These are phyloP conservation scores for Fragaria nilgerrensis DNA, from an alignment of 306 rosid genomes.

Conservation along the genomic window DNA sequence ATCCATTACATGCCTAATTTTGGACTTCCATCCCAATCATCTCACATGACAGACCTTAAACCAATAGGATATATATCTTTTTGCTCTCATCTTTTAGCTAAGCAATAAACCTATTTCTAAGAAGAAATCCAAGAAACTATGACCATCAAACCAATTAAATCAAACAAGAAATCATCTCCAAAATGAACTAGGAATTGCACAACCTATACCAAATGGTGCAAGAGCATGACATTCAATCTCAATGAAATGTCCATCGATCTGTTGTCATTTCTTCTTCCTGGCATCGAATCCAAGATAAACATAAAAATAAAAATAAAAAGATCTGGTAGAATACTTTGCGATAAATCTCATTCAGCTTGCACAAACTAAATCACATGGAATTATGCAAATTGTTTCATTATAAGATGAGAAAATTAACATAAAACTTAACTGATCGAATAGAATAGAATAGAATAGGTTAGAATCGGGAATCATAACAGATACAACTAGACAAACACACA, in stretches of 20 bases:
- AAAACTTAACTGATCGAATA: not conserved
- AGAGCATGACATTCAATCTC: not conserved
- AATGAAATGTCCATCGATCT: not conserved
- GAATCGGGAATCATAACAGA: not conserved
- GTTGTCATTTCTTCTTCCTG: conserved; percentile 19
- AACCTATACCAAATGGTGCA: not conserved
- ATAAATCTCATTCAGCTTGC: not conserved
- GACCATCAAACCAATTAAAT: not conserved
- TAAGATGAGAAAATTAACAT: not conserved
- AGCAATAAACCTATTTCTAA: too few relatives aligned
- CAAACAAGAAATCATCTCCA: not conserved
- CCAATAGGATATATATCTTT: not conserved
- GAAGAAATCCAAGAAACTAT: not conserved
- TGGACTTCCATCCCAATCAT: not conserved
- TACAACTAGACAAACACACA: not conserved
- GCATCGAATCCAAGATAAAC: conserved; percentile 6
- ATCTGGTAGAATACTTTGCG: not conserved
- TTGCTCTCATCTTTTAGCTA: too few relatives aligned
- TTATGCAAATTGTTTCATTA: not conserved
- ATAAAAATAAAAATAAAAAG: not conserved
- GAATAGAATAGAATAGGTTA: not conserved
- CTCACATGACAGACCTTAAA: not conserved
- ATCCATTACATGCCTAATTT: conserved; percentile 14
- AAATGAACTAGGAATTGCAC: not conserved
- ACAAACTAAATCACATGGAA: not conserved